A percentile compares a stretch with the other conserved stretches of the same genome.
These are phyloP conservation scores for Stephanodiscus minutulus DNA, from an alignment of 108 stramenopile species.

Conservation along the genomic window DNA sequence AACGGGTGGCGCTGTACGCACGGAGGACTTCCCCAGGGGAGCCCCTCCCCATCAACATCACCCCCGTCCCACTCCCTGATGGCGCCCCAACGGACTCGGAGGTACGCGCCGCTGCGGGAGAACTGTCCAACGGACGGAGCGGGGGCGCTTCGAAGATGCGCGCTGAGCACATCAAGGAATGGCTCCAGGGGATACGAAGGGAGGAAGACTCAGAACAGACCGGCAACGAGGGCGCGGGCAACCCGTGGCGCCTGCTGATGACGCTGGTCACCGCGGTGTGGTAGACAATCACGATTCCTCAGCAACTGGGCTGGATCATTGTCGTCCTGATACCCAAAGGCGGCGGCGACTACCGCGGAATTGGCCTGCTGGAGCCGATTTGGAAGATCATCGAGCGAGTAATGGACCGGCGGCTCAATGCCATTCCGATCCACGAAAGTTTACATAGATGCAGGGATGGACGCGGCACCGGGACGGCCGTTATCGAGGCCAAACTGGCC, in stretches of 20 bases:
- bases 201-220: background rate
- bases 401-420: constrained; percentile 12
- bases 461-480: too few relatives aligned
- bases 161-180: too few relatives aligned
- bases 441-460: constrained; percentile 12
- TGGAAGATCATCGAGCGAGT: constrained; percentile 24
- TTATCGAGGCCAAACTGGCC: too few relatives aligned
- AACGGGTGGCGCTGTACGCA: constrained; percentile 2
- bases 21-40: background rate
- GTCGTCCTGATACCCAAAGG: too few relatives aligned
- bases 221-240: background rate
- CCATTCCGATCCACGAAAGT: constrained; percentile 11
- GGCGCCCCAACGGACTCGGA: background rate
- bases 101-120: background rate
- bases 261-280: too few relatives aligned
- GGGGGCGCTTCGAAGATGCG: constrained; percentile 3
- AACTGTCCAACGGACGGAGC: background rate
- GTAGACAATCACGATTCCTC: too few relatives aligned
- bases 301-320: too few relatives aligned
- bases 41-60: background rate
- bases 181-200: too few relatives aligned
- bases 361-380: too few relatives aligned
- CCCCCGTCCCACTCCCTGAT: background rate
- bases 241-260: constrained; percentile 16
- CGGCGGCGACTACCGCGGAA: too few relatives aligned